phyloP scores from a whole-genome alignment of 1,139 yeast species.

The Blastobotrys capitulatus region DNA sequence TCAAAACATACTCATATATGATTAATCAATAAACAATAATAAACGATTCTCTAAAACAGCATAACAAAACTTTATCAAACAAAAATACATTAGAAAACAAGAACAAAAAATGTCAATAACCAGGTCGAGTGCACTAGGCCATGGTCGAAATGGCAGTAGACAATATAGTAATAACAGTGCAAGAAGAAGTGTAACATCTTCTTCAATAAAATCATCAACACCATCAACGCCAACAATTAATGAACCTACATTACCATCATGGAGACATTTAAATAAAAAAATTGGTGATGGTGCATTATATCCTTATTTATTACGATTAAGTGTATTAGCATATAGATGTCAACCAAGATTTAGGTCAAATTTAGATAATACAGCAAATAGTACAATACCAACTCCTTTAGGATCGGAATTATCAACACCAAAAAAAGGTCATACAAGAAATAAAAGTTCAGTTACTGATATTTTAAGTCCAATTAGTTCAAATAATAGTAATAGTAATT shows the following conservation, averaged over 20 bases:
- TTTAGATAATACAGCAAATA: background rate
- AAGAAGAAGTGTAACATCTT: background rate
- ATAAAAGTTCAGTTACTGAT: slow-evolving; percentile 13
- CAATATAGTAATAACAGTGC: background rate
- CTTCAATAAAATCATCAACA: background rate
- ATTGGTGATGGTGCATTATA: slow-evolving; percentile 29
- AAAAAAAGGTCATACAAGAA: slow-evolving; percentile 13
- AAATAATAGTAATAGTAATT: slow-evolving; percentile 2
- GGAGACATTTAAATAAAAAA: slow-evolving; percentile 20
- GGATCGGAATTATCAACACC: slow-evolving; percentile 1
- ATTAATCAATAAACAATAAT: no score
- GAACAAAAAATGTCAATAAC: slow-evolving; percentile 2
- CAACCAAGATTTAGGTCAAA: slow-evolving; percentile 27
- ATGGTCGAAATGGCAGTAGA: background rate
- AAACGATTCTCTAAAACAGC: no score
- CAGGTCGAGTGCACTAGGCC: slow-evolving; percentile 6
- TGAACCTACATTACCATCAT: slow-evolving; percentile 15
- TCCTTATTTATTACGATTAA: slow-evolving; percentile 30
- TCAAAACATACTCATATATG: no score
- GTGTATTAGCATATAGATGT: slow-evolving; percentile 30
- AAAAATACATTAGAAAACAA: no score
- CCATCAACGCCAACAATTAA: background rate
- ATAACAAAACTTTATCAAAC: no score
- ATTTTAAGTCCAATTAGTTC: slow-evolving; percentile 3
- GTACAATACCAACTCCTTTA: background rate